Base-by-base conservation (phyloP, 1,284 basidiomycete species). In the Cutaneotrichosporon dermatis region DNA sequence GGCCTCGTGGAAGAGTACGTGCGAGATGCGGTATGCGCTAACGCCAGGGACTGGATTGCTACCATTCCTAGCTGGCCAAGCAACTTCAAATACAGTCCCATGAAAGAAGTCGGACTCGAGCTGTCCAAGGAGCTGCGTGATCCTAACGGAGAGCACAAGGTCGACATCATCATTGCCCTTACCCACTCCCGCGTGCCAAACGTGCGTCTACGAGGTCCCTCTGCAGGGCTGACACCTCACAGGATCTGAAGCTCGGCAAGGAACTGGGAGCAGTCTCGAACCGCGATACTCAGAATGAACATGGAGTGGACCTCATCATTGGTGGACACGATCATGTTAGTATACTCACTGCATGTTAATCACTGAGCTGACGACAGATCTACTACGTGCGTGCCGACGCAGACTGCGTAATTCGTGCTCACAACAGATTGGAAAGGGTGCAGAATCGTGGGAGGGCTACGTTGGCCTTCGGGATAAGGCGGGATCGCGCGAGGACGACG, bases 281-380 rank as follows among this genome's bases (percentile, higher is more conserved):
- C 64, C 63, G 78, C 13, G 71, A 73, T 0, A 71, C 77, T 1
- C 75, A 77, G 46, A 76, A 79, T 51, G 73, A 79, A 43, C 91
- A 96, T 64, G 92, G 92, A 6, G 86, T 88, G 0, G 92, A 96
- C 70, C 77, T 95, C 15, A 77, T 96, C 48, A 83, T 95, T 6
- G 92, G 92, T 4, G 92, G 92, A 0, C 92, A 96, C 66, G 92
- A 96, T 70, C 92, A 96, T 59, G 72, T 75, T 45, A 56, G 69
- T 65, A 25, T n/a, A 54, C 13, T 39, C n/a, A 12, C 7, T 13
- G 13, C 8, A 4, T 8, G 7, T 6, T 44, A 4, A 15, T 25
- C 25, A 25, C 25, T 25, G 16, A 4, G 33, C 64, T 66, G 48
- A 66, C 52, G 13, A 8, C 58, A 73, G 65, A 72, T 74, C 8